A percentile compares a stretch with the other conserved stretches of the same genome.
Conservation (phyloP, 2,329 filamentous ascomycete species). For the Arthrobotrys musiformis region DNA sequence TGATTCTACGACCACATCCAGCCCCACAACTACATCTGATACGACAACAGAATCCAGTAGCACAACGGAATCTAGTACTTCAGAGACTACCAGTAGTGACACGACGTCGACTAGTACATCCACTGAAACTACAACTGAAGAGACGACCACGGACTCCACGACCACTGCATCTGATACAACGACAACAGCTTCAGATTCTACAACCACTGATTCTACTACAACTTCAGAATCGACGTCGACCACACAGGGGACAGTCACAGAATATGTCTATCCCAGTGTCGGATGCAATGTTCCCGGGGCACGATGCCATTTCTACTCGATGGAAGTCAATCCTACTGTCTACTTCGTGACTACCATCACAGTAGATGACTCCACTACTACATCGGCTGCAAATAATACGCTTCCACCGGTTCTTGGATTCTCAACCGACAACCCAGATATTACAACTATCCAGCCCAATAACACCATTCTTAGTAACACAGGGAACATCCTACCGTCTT, state of each 20-base stretch:
- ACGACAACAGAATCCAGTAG: background rate
- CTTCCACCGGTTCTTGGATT: background rate
- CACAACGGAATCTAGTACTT: background rate
- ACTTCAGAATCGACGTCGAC: conserved; percentile 3
- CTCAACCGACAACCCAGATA: background rate
- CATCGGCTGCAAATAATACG: background rate
- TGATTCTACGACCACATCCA: background rate
- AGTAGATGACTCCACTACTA: conserved; percentile 11
- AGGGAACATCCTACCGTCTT: conserved; percentile 38
- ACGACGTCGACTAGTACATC: background rate
- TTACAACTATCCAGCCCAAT: conserved; percentile 30
- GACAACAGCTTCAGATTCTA: conserved; percentile 6
- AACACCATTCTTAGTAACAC: conserved; percentile 40
- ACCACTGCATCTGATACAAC: background rate
- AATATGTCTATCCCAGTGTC: conserved; percentile 8
- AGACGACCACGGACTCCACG: background rate
- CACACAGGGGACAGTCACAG: conserved; percentile 15
- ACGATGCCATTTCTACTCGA: conserved; percentile 11
- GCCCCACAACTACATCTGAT: background rate
- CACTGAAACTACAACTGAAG: background rate
- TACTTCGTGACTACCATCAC: conserved; percentile 35
- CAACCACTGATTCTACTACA: conserved; percentile 3
- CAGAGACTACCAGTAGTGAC: background rate
- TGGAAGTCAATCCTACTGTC: conserved; percentile 29
- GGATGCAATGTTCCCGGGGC: conserved; percentile 28